These are phyloP conservation scores for Sporothrix schenckii DNA, from an alignment of 2,329 filamentous ascomycete species.

Conservation along the genomic window DNA sequence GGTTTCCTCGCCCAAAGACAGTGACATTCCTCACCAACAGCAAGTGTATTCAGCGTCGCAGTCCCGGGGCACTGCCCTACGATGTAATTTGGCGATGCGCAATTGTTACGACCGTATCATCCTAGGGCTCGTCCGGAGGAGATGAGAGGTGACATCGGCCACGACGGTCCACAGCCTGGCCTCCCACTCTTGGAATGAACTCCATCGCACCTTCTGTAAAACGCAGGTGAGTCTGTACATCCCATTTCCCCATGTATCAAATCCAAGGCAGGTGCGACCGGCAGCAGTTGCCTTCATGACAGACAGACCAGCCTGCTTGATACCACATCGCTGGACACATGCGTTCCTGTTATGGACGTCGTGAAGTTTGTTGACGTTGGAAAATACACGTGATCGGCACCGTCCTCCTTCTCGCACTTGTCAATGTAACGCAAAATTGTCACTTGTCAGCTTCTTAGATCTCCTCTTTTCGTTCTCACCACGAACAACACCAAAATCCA, in stretches of 20 bases:
- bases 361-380: not conserved
- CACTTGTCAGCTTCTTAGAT: not conserved
- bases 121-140: not conserved
- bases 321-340: slow-evolving; percentile 7
- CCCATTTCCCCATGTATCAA: not conserved
- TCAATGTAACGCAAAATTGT: slow-evolving; percentile 9
- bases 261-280: not conserved
- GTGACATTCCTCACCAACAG: too few species aligned
- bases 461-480: not conserved
- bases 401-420: slow-evolving; percentile 7
- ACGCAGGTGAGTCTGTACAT: not conserved
- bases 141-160: slow-evolving; percentile 24
- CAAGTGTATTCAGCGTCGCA: not conserved
- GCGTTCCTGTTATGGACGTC: not conserved
- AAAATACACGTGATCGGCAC: slow-evolving; percentile 21
- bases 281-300: not conserved
- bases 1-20: not conserved
- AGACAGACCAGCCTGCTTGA: not conserved
- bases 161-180: not conserved
- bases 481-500: not conserved
- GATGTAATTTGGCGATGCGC: not conserved
- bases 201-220: slow-evolving; percentile 13
- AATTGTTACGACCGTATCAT: slow-evolving; percentile 16
- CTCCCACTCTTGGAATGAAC: not conserved
- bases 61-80: not conserved